Conservation (phyloP, 176 grass and related monocot species). For the Carex cristatella region DNA sequence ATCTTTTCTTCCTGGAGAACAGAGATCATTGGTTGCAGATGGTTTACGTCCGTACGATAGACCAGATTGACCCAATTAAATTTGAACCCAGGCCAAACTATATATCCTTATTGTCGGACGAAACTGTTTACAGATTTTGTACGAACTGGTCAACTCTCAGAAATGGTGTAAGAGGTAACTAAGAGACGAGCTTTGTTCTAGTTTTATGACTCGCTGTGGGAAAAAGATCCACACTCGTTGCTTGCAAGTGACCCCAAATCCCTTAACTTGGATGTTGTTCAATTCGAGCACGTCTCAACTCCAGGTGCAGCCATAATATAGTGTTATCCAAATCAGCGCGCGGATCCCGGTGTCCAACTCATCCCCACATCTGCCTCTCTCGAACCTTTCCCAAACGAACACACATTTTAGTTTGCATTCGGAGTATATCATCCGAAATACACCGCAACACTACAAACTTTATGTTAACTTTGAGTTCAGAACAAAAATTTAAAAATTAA, state of each 20-base stretch:
- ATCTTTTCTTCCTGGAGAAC: not conserved
- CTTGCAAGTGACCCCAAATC: not conserved
- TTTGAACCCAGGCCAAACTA: not conserved
- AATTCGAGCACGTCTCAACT: not conserved
- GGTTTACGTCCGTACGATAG: not conserved
- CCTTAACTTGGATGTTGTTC: not conserved
- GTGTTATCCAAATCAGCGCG: constrained; percentile 16
- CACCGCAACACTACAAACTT: not conserved
- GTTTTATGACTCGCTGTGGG: not conserved
- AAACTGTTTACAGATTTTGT: not conserved
- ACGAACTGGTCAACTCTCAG: accelerated
- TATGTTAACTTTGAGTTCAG: too few species aligned
- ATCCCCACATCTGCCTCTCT: not conserved
- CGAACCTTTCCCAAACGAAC: constrained; percentile 24
- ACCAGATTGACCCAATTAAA: not conserved
- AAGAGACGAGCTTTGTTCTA: too few species aligned
- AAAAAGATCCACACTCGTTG: not conserved
- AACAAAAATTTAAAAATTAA: too few species aligned
- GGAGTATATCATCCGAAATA: not conserved
- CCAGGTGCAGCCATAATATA: not conserved
- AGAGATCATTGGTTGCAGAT: not conserved
- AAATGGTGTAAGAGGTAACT: not conserved
- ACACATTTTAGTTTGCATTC: not conserved
- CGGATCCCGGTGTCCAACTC: constrained; percentile 26
- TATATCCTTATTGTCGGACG: not conserved